Evolutionary conservation across 2,329 filamentous ascomycete species (phyloP), one percentile per base, ranked within the genome.

Genomic region (Talaromyces sp.): DNA sequence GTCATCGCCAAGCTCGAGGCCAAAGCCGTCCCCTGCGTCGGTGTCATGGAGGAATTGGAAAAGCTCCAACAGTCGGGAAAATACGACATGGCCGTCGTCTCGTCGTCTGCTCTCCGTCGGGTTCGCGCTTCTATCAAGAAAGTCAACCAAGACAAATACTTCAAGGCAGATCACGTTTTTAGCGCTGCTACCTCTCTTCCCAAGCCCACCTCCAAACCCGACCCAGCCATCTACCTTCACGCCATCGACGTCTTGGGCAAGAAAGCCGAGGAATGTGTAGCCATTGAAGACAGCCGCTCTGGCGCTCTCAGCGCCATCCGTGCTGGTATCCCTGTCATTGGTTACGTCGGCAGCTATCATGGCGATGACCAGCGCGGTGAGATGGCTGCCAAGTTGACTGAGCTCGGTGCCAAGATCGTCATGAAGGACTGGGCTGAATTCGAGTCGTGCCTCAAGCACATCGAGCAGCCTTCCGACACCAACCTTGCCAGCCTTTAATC

Each of bases 281-380:
- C 92, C 25, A 85, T 96, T 64, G 92, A 96, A 82, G 92, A 96
- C 81, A 91, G 88, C 82, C 91, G 90, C 84, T 92, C 88, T 69
- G 92, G 92, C 65, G 90, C 90, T 48, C 84, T 89, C 63, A 91
- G 90, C 67, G 89, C 87, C 63, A 86, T 88, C 71, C 84, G 90
- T 64, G 92, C 92, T 18, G 86, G 86, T 57, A 95, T 96, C 72
- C 88, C 86, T 66, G 87, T 89, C 66, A 87, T 96, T 69, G 92
- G 88, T 61, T 96, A 96, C 76, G 89, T 95, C 33, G 92, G 92
- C 40, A 89, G 89, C 63, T 95, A 93, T 77, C 77, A 81, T 42
- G 79, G 80, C 58, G 78, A 79, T 18, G 81, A 82, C 39, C 83
- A 88, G 77, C 80, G 84, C 77, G 79, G 83, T 55, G 83, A 88